These are phyloP conservation scores for Pythium graminicola DNA, from an alignment of 352 stramenopile species.

Conservation along the genomic window DNA sequence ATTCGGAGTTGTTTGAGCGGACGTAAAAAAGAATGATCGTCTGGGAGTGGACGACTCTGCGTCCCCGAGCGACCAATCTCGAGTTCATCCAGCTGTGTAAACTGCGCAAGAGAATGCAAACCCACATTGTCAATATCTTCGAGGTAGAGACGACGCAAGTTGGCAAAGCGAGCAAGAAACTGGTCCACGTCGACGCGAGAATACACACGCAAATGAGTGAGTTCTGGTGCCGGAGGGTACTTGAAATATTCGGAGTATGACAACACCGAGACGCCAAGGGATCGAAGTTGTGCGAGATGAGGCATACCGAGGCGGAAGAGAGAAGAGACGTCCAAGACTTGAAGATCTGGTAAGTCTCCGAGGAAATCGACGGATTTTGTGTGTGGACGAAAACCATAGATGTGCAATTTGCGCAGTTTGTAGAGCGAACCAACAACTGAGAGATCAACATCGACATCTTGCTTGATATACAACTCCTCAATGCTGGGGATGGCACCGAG, in stretches of 20 bases:
- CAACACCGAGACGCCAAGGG: slow-evolving; percentile 17
- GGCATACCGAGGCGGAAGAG: slow-evolving; percentile 23
- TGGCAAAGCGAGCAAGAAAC: slow-evolving; percentile 9
- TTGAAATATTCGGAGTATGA: slow-evolving; percentile 30
- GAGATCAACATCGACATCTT: slow-evolving; percentile 25
- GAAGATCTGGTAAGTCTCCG: slow-evolving; percentile 10
- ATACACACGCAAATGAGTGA: slow-evolving; percentile 9
- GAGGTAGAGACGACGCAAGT: slow-evolving; percentile 15
- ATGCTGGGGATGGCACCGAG: neutral
- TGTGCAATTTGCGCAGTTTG: slow-evolving; percentile 15
- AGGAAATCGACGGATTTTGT: slow-evolving; percentile 17
- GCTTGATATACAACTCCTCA: slow-evolving; percentile 23
- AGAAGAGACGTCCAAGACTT: slow-evolving; percentile 20
- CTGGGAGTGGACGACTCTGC: slow-evolving; percentile 2
- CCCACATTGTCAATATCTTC: slow-evolving; percentile 21
- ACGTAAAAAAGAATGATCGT: slow-evolving; percentile 22
- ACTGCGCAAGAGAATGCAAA: slow-evolving; percentile 18
- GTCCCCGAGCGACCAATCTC: slow-evolving; percentile 15
- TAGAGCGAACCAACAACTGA: slow-evolving; percentile 8
- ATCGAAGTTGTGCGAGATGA: slow-evolving; percentile 3
- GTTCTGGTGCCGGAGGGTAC: slow-evolving; percentile 15
- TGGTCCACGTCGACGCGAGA: slow-evolving; percentile 19
- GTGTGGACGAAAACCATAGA: slow-evolving; percentile 24
- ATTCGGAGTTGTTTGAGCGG: slow-evolving; percentile 18
- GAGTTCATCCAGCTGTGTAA: slow-evolving; percentile 22